Percentiles rank a stretch among this genome's conserved stretches.
phyloP scores from a whole-genome alignment of 352 stramenopile genomes.

The Aphanomyces euteiches region DNA sequence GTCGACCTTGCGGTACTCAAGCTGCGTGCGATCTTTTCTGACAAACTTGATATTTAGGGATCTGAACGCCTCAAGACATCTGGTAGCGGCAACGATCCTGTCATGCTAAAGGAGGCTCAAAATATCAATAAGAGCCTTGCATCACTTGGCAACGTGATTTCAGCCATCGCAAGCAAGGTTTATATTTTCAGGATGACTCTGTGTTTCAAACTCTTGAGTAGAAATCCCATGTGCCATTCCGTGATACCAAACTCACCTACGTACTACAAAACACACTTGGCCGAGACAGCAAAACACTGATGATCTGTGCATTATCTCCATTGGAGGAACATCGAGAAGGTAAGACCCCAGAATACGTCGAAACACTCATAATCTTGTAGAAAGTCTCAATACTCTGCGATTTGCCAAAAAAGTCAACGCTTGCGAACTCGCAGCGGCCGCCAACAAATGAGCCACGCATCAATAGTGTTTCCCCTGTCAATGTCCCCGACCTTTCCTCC shows the following conservation, averaged over 20 bases:
- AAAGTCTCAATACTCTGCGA: slow-evolving; percentile 81
- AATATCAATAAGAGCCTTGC: slow-evolving; percentile 86
- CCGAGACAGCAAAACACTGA: slow-evolving; percentile 85
- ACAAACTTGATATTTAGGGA: slow-evolving; percentile 39
- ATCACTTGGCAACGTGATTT: slow-evolving; percentile 78
- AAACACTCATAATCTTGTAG: slow-evolving; percentile 25
- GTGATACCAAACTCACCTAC: slow-evolving; percentile 87
- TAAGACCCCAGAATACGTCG: background rate
- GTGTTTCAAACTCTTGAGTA: background rate
- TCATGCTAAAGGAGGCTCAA: slow-evolving; percentile 73
- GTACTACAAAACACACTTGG: slow-evolving; percentile 80
- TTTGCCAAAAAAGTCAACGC: slow-evolving; percentile 88
- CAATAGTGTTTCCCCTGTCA: background rate
- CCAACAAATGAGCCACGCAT: background rate
- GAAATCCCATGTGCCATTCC: slow-evolving; percentile 70
- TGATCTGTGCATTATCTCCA: slow-evolving; percentile 89
- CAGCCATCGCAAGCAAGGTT: slow-evolving; percentile 77
- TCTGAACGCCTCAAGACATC: slow-evolving; percentile 80
- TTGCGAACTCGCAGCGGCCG: slow-evolving; percentile 67
- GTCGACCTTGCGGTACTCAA: slow-evolving; percentile 72
- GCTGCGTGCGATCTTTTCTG: background rate
- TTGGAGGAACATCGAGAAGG: slow-evolving; percentile 59
- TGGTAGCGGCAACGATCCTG: slow-evolving; percentile 64
- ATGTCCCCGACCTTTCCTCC: too few relatives aligned
- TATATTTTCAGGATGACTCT: slow-evolving; percentile 3